A percentile compares a stretch with the other conserved stretches of the same genome.
These are phyloP conservation scores for Panus rudis DNA, from an alignment of 768 basidiomycete genomes.

Conservation along the genomic window DNA sequence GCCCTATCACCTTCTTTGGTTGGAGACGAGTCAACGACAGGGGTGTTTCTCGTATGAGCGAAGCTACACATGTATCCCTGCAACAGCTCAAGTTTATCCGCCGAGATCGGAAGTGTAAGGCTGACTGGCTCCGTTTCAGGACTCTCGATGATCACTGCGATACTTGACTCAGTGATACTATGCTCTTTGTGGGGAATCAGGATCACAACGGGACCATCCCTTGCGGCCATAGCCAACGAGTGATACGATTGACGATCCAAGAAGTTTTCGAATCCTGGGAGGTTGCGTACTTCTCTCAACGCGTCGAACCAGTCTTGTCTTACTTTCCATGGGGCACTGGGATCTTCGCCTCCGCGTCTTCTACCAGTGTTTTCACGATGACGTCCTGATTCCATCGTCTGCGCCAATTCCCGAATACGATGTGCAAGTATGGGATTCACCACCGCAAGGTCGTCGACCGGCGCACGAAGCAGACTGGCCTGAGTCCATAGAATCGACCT, in stretches of 20 bases:
- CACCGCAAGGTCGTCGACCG: slow-evolving; percentile 11
- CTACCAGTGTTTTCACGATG: background rate
- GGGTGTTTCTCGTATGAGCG: background rate
- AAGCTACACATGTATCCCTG: background rate
- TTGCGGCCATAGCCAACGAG: background rate
- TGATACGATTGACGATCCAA: background rate
- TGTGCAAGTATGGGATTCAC: background rate
- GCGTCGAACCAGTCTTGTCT: slow-evolving; percentile 7
- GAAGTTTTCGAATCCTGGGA: slow-evolving; percentile 3
- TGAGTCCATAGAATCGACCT: slow-evolving; percentile 30
- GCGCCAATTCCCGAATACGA: slow-evolving; percentile 17
- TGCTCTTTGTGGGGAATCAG: slow-evolving; percentile 1
- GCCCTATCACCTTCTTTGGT: background rate
- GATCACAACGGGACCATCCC: slow-evolving; percentile 5
- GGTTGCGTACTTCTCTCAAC: background rate
- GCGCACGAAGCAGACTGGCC: slow-evolving; percentile 13
- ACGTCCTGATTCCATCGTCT: background rate
- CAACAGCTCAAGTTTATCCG: slow-evolving; percentile 2
- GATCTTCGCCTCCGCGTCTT: too few species aligned
- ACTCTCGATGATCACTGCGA: slow-evolving; percentile 1
- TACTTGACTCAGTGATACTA: background rate
- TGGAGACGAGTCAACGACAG: background rate
- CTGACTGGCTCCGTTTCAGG: background rate
- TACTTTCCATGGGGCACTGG: slow-evolving; percentile 2
- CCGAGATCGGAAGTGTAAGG: background rate